Conservation (phyloP, 2,329 filamentous ascomycete species). For the Coleophoma cylindrospora region DNA sequence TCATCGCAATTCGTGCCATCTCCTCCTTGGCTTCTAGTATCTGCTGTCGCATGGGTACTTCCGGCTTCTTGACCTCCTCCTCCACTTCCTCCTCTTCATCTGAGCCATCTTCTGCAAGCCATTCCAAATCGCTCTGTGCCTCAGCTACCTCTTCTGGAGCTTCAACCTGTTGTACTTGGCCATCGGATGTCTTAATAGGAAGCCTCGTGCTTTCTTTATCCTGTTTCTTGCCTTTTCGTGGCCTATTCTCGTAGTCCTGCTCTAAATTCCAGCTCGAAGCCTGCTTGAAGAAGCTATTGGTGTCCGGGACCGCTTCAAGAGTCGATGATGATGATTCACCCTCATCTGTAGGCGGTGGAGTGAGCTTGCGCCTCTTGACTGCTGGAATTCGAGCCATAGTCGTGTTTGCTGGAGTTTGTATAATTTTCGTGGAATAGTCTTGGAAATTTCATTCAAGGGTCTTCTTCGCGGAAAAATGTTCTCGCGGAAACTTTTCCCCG, state of each 20-base stretch:
- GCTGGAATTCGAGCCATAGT: conserved; percentile 26
- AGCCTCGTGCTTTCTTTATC: conserved; percentile 66
- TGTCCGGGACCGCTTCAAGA: conserved; percentile 16
- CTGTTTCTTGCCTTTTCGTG: conserved; percentile 72
- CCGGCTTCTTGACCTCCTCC: conserved; percentile 47
- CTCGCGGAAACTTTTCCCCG: conserved; percentile 17
- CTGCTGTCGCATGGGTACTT: conserved; percentile 71
- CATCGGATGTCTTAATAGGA: conserved; percentile 82
- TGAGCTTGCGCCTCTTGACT: conserved; percentile 53
- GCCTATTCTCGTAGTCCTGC: conserved; percentile 80
- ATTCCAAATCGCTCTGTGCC: conserved; percentile 56
- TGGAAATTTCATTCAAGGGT: too few species aligned
- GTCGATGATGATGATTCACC: conserved; percentile 30
- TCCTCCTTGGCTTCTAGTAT: conserved; percentile 88
- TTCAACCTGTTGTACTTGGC: conserved; percentile 58
- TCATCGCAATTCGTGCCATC: conserved; percentile 72
- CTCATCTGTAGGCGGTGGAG: conserved; percentile 44
- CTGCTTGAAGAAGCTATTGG: conserved; percentile 57
- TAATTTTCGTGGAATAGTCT: too few species aligned
- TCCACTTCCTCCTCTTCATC: conserved; percentile 43
- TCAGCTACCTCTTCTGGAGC: conserved; percentile 43
- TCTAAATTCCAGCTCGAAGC: conserved; percentile 86
- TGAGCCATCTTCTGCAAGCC: conserved; percentile 51
- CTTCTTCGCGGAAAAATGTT: conserved; percentile 15
- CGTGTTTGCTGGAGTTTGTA: background rate